Evolutionary conservation across 805 yeast genomes (phyloP), one percentile per base, ranked within the genome.

Genomic region (Citeromyces nyonsensis): DNA sequence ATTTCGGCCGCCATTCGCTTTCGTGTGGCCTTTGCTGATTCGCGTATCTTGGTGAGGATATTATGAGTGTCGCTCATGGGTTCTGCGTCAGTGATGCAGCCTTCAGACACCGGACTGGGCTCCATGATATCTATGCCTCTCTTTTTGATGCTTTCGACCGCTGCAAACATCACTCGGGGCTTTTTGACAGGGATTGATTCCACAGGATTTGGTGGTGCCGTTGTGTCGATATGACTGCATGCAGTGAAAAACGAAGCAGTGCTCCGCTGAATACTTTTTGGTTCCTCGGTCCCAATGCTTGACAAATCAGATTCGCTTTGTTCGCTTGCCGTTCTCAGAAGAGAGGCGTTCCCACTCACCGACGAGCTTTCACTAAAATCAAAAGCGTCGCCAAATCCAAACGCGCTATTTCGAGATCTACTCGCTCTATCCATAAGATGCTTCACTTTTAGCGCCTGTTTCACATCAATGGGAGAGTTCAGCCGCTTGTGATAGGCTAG

Each of bases 21-120:
- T 15, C 45, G 44, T 0, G 51, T 46, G 6, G 38, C 44, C 4
- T 42, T 35, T 1, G 54, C 47, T 12, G 37, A 39, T 11, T 36
- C 36, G 24, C 45, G 51, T 8, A 53, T 25, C 24, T 34, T 46
- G 13, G 39, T 42, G 4, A 44, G 36, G 3, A 47, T 30, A 12
- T 40, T 31, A 9, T 39, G 42, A 13, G 33, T 34, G 26, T 38
- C 10, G 33, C 14, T 11, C 36, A 39, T 33, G 34, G 35, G 27
- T 8, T 11, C 25, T 33, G 33, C 31, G 5, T 9, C n/a, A 4
- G 18, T 12, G 12, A 10, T 15, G 4, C 15, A 12, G 30, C 34
- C 28, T 18, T n/a, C 29, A 31, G 47, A 15, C 28, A 34, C 26
- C 29, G 33, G 10, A 24, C 15, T 24, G 15, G 28, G 14, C 12